Base-by-base conservation (phyloP, 495 filamentous ascomycete genomes). In the Penicillium salamii region DNA sequence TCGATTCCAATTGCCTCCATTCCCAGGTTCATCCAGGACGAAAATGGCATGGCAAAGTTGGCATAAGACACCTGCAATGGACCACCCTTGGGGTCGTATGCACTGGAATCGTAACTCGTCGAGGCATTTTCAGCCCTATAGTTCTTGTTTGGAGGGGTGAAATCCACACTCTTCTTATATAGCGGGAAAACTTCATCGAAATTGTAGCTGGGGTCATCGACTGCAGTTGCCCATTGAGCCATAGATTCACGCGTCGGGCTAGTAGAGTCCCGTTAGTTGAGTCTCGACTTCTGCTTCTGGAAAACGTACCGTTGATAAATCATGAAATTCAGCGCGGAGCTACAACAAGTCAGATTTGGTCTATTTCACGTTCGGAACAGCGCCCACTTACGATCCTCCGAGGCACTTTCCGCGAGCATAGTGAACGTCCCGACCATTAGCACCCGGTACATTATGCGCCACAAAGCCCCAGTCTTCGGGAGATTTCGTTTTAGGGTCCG, bases 161-260 rank as follows among this genome's bases (percentile, higher is more conserved):
- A 81, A 1, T 69, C 50, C 0, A 71, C 44, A 38, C 71, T 78
- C 36, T 76, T 77, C 50, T 83, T 61, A 48, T 77, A 86, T 50
- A 72, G 82, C 0, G 79, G 78, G 0, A 82, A 63, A 0, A 81
- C 46, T 6, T 75, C 66, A 7, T 79, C 69, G 24, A 68, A 87
- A 3, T 62, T 64, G 52, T 80, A 88, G 43, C 66, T 74, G 2
- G 70, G 39, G 52, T 86, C 83, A 32, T 75, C 72, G 5, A 85
- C 80, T 0, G 42, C 32, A 21, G 80, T 71, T 0, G 82, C 83
- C 83, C 82, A 87, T 50, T 63, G 54, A 11, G 80, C 60, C 52
- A 74, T 75, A 1, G 78, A 60, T 0, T 66, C 72, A 5, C 45
- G 54, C 0, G 70, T 76, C 0, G 62, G 65, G 3, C 78, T 63